phyloP scores from a whole-genome alignment of 2,329 filamentous ascomycete species.

The Aspergillus pseudoviridinutans region DNA sequence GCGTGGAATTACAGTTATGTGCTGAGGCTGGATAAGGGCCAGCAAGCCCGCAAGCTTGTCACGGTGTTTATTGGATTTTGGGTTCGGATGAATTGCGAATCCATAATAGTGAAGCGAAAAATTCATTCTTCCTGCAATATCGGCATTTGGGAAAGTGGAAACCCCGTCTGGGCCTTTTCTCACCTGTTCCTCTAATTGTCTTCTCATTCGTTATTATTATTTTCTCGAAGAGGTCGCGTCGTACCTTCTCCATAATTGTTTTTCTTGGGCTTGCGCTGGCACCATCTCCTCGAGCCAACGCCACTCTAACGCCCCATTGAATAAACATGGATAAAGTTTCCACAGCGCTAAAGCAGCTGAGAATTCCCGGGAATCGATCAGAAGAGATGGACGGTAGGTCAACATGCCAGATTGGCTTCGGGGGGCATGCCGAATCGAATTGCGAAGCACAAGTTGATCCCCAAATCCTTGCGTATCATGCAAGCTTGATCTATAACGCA shows the following conservation, averaged over 20 bases:
- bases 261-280: background rate
- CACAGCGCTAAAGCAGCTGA: background rate
- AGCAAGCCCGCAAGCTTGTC: background rate
- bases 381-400: background rate
- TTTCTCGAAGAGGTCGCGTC: background rate
- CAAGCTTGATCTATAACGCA: constrained; percentile 4
- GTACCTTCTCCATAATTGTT: constrained; percentile 1
- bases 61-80: background rate
- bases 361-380: background rate
- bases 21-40: background rate
- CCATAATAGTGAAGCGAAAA: background rate
- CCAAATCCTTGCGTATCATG: constrained; percentile 9
- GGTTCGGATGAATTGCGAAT: background rate
- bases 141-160: background rate
- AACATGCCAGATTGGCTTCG: constrained; percentile 4
- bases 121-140: background rate
- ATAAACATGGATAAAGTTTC: background rate
- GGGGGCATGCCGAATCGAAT: background rate
- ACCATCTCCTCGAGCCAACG: background rate
- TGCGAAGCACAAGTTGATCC: constrained; percentile 7
- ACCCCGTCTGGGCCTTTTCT: background rate
- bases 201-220: background rate
- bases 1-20: background rate
- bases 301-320: constrained; percentile 1
- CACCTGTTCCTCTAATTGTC: background rate